Evolutionary conservation across 2,329 filamentous ascomycete species (phyloP).

Genomic region (Ustulina deusta): DNA sequence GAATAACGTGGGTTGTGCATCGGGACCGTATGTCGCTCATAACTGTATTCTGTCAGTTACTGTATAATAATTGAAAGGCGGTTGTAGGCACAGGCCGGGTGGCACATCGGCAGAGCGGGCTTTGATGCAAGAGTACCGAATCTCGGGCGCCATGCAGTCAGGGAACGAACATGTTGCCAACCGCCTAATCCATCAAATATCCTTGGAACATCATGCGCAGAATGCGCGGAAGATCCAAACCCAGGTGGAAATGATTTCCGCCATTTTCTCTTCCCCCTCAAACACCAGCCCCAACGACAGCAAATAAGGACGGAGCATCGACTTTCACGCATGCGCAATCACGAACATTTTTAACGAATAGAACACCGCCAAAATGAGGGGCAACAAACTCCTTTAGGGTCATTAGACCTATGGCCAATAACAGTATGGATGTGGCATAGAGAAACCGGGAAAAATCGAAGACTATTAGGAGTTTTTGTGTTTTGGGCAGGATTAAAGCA

Average conservation of each 20-base stretch:
- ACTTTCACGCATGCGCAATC: neutral
- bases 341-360: neutral
- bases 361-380: neutral
- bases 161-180: constrained; percentile 23
- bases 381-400: neutral
- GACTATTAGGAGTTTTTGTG: neutral
- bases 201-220: constrained; percentile 18
- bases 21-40: constrained; percentile 36
- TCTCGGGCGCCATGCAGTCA: constrained; percentile 25
- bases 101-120: constrained; percentile 28
- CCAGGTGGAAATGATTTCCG: constrained; percentile 12
- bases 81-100: constrained; percentile 35
- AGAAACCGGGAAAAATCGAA: neutral
- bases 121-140: constrained; percentile 26
- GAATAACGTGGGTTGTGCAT: constrained; percentile 32
- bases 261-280: neutral
- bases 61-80: constrained; percentile 16
- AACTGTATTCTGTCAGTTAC: neutral
- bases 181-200: constrained; percentile 21
- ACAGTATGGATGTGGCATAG: neutral
- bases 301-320: neutral
- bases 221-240: constrained; percentile 16
- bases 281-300: neutral
- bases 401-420: neutral
- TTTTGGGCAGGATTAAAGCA: neutral